Base-by-base conservation (phyloP, 2,329 filamentous ascomycete species). In the Phoma sp. region DNA sequence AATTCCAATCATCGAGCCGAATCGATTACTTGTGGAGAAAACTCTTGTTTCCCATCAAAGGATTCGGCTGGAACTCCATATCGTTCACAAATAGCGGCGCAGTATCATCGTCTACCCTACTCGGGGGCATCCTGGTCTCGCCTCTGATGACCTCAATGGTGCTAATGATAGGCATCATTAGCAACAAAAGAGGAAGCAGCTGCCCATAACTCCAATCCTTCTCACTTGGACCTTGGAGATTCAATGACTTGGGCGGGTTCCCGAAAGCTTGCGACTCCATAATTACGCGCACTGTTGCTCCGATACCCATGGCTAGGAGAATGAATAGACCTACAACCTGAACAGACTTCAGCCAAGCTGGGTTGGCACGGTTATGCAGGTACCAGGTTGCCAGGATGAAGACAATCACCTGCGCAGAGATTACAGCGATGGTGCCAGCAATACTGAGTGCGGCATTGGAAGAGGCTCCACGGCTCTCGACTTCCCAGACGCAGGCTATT, bases 311-410 rank as follows among this genome's bases (percentile, higher is more conserved):
- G 9, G 76, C 83, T 7, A 75, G 53, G 4, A 77, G 64, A n/a
- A 85, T 71, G 6, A 82, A 61, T 29, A 86, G 69, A 0, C 86
- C 83, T 0, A 78, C 73, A 2, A 80, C 70, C 71, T 84, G 85
- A 10, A 86, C 76, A 2, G 68, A 65, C 59, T 80, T 83, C 66
- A 86, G 81, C 74, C 83, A 87, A 25, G 74, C 75, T 55, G 69
- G 71, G 11, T 83, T 81, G 14, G 73, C 67, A 14, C 81, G 79
- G 56, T 77, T 80, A 65, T 89, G 86, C 33, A 89, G 75, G 64
- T 88, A 89, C 84, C 84, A 88, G 0, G 85, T 86, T 0, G 83
- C 82, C 1, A 87, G 71, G 1, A 72, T 74, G 61, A 89, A 89
- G 22, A 88, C 79, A 32, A 85, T 63, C 32, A 75, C 77, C 63